Evolutionary conservation across 2,329 filamentous ascomycete species (phyloP).

Genomic region (Xylariaceae sp.): DNA sequence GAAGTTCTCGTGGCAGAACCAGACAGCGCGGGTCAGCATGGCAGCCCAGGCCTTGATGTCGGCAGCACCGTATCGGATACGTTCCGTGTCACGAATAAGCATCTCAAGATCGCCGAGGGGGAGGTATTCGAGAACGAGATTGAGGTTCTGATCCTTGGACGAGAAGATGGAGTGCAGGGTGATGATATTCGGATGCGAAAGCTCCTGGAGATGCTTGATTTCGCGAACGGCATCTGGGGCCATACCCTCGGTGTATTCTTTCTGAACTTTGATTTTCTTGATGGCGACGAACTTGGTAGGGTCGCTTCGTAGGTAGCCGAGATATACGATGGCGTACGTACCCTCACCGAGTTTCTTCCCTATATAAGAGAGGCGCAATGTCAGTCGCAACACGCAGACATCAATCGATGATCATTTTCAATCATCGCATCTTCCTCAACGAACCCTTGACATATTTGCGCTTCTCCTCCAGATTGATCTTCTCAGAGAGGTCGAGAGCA

Average conservation of each 20-base stretch:
- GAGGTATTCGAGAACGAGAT: slow-evolving; percentile 89
- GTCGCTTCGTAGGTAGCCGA: slow-evolving; percentile 71
- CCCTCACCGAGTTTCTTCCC: slow-evolving; percentile 91
- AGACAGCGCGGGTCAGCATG: slow-evolving; percentile 88
- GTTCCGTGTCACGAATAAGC: slow-evolving; percentile 78
- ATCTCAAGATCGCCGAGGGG: slow-evolving; percentile 92
- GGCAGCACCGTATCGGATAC: slow-evolving; percentile 73
- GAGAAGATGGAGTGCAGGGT: slow-evolving; percentile 87
- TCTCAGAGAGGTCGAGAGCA: slow-evolving; percentile 61
- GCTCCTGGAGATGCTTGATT: slow-evolving; percentile 90
- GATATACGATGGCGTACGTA: slow-evolving; percentile 94
- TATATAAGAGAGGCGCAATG: slow-evolving; percentile 31
- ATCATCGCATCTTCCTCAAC: slow-evolving; percentile 7
- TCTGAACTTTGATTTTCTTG: slow-evolving; percentile 86
- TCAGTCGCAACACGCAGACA: slow-evolving; percentile 1
- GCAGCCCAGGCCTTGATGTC: slow-evolving; percentile 99
- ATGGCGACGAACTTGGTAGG: slow-evolving; percentile 76
- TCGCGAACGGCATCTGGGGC: slow-evolving; percentile 93
- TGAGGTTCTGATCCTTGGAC: slow-evolving; percentile 93
- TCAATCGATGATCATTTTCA: background rate
- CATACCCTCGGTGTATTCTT: slow-evolving; percentile 84
- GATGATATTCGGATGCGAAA: slow-evolving; percentile 94
- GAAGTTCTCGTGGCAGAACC: slow-evolving; percentile 95
- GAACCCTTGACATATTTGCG: slow-evolving; percentile 83
- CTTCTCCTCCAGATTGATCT: slow-evolving; percentile 76